A percentile compares a stretch with the other conserved stretches of the same genome.
Conservation (phyloP, 2,329 filamentous ascomycete species). For the Colletotrichum chlorophyti region DNA sequence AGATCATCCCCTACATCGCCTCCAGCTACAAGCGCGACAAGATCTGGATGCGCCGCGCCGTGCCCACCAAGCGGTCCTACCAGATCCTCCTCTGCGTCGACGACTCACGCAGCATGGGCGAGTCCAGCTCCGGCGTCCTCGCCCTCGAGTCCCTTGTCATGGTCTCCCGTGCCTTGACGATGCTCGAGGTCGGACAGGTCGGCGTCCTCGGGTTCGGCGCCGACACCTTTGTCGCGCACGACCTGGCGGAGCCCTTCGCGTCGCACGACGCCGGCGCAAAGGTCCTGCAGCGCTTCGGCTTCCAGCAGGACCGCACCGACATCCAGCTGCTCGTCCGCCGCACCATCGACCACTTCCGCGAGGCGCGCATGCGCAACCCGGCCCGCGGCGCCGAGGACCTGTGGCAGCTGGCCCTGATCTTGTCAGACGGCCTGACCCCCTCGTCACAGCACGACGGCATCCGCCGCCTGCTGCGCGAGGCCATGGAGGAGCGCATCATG, state of each 20-base stretch:
- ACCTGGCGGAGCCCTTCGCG: conserved; percentile 82
- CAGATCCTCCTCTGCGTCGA: conserved; percentile 98
- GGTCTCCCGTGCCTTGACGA: conserved; percentile 83
- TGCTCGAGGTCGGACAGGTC: conserved; percentile 96
- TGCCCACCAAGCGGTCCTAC: conserved; percentile 93
- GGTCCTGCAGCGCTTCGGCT: conserved; percentile 84
- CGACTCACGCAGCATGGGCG: conserved; percentile 93
- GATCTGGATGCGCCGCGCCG: conserved; percentile 96
- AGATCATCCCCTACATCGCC: conserved; percentile 98
- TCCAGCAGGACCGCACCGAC: conserved; percentile 86
- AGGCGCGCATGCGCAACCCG: conserved; percentile 69
- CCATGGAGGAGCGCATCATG: conserved; percentile 94
- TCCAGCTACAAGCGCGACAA: conserved; percentile 99
- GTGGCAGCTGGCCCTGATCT: conserved; percentile 93
- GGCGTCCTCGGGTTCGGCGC: conserved; percentile 89
- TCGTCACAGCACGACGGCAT: conserved; percentile 81
- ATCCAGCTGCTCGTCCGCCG: conserved; percentile 78
- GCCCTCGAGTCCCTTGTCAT: conserved; percentile 95
- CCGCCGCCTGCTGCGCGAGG: conserved; percentile 81
- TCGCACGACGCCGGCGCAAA: conserved; percentile 79
- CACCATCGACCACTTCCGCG: conserved; percentile 82
- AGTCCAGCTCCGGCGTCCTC: conserved; percentile 75
- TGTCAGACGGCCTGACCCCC: conserved; percentile 93
- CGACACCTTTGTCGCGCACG: conserved; percentile 83
- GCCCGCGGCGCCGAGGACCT: conserved; percentile 69